phyloP scores from a whole-genome alignment of 2,329 filamentous ascomycete species.

The Fusarium algeriense region DNA sequence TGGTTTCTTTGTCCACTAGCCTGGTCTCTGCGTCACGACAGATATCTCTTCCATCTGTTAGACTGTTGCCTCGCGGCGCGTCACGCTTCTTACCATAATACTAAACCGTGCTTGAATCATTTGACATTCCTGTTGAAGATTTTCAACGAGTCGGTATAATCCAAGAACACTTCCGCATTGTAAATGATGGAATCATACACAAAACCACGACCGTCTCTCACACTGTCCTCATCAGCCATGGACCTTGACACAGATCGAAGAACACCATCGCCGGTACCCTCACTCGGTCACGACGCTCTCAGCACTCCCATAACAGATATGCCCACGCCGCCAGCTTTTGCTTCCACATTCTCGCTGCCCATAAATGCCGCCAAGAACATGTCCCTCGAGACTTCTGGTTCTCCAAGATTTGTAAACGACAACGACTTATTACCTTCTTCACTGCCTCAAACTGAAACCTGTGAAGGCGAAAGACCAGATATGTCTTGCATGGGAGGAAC shows the following conservation, averaged over 20 bases:
- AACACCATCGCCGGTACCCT: slow-evolving; percentile 37
- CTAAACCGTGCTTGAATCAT: background rate
- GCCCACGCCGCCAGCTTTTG: slow-evolving; percentile 33
- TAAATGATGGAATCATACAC: slow-evolving; percentile 32
- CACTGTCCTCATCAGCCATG: slow-evolving; percentile 37
- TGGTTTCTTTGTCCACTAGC: slow-evolving; percentile 14
- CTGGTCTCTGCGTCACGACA: slow-evolving; percentile 6
- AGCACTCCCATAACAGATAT: slow-evolving; percentile 35
- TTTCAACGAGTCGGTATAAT: slow-evolving; percentile 2
- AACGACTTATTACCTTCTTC: slow-evolving; percentile 24
- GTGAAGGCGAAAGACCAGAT: slow-evolving; percentile 15
- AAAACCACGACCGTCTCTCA: slow-evolving; percentile 20
- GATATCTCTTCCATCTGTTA: slow-evolving; percentile 24
- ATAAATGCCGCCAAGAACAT: slow-evolving; percentile 19
- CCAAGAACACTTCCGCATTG: background rate
- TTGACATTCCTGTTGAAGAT: slow-evolving; percentile 4
- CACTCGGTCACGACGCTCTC: slow-evolving; percentile 33
- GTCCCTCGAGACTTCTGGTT: slow-evolving; percentile 8
- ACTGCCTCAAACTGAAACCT: slow-evolving; percentile 21
- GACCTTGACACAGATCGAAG: slow-evolving; percentile 33
- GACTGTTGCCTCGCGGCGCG: slow-evolving; percentile 36
- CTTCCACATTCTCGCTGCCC: slow-evolving; percentile 27
- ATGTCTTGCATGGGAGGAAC: slow-evolving; percentile 27
- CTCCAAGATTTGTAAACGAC: slow-evolving; percentile 10
- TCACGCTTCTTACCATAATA: slow-evolving; percentile 11